These are phyloP conservation scores for Eucalyptus regnans DNA, from an alignment of 345 rosid genomes.

Conservation along the genomic window DNA sequence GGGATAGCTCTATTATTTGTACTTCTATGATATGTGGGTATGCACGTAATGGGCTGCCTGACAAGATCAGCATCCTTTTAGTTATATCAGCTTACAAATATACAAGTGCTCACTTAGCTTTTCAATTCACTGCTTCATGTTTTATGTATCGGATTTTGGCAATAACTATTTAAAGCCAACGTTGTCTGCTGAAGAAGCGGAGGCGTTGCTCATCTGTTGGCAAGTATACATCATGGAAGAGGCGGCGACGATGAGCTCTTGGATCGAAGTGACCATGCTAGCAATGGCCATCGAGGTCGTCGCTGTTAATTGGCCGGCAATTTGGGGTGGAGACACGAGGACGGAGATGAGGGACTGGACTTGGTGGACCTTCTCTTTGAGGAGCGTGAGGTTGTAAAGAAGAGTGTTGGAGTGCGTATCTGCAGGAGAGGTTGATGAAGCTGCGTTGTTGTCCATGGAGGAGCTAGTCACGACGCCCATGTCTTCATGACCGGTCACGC, in stretches of 20 bases:
- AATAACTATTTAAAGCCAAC: too few species aligned
- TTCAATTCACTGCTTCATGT: too few species aligned
- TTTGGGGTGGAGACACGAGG: constrained; percentile 19
- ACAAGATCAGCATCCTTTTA: too few species aligned
- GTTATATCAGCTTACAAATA: too few species aligned
- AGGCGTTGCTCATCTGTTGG: constrained; percentile 35
- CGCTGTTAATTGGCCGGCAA: constrained; percentile 5
- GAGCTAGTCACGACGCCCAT: background rate
- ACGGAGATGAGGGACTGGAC: constrained; percentile 40
- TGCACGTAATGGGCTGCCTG: too few species aligned
- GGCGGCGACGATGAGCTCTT: constrained; percentile 50
- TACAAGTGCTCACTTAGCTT: too few species aligned
- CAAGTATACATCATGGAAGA: constrained; percentile 56
- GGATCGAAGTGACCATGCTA: constrained; percentile 34
- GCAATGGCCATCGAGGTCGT: constrained; percentile 33
- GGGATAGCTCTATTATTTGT: too few species aligned
- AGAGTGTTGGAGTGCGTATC: constrained; percentile 29
- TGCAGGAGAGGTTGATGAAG: background rate
- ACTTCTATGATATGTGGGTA: too few species aligned
- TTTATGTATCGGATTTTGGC: too few species aligned
- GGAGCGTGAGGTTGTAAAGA: constrained; percentile 37
- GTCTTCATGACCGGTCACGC: background rate
- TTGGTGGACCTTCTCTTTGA: constrained; percentile 54
- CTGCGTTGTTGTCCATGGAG: constrained; percentile 2
- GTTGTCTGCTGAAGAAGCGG: background rate